These are phyloP conservation scores for Rhizopus microsporus DNA, from an alignment of 371 early-diverging fungal genomes.

Conservation along the genomic window DNA sequence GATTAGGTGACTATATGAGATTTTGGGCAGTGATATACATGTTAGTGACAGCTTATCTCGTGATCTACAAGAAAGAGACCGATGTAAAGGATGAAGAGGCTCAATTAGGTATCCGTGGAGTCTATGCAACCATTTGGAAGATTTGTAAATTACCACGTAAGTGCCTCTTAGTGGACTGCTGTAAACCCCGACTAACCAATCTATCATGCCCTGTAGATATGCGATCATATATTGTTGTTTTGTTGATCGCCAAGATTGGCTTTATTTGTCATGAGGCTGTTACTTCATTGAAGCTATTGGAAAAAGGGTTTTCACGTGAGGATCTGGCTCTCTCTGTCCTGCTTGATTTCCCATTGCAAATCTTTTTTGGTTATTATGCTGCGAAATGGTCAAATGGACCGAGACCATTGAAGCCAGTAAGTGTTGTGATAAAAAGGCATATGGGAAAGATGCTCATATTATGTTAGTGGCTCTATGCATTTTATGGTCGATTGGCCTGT, in stretches of 20 bases:
- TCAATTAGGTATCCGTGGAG: slow-evolving; percentile 56
- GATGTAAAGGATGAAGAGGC: slow-evolving; percentile 47
- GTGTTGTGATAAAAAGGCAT: slow-evolving; percentile 10
- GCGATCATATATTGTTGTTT: slow-evolving; percentile 76
- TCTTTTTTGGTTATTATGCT: slow-evolving; percentile 95
- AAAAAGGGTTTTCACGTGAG: slow-evolving; percentile 93
- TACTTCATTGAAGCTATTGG: slow-evolving; percentile 89
- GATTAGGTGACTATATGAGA: slow-evolving; percentile 82
- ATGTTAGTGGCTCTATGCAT: slow-evolving; percentile 87
- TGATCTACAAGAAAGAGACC: slow-evolving; percentile 75
- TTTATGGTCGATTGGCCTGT: slow-evolving; percentile 80
- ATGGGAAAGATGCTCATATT: neutral
- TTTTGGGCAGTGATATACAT: slow-evolving; percentile 93
- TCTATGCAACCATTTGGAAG: slow-evolving; percentile 68
- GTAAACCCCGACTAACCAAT: neutral
- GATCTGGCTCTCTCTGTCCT: slow-evolving; percentile 91
- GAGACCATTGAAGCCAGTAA: slow-evolving; percentile 84
- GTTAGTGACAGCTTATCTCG: slow-evolving; percentile 79
- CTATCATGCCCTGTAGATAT: slow-evolving; percentile 60
- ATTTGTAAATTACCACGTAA: slow-evolving; percentile 75
- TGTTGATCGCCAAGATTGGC: slow-evolving; percentile 89
- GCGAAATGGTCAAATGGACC: slow-evolving; percentile 92
- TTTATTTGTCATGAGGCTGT: slow-evolving; percentile 95
- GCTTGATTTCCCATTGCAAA: slow-evolving; percentile 95
- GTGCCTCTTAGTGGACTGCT: slow-evolving; percentile 6